These are phyloP conservation scores for Suillus cothurnatus DNA, from an alignment of 768 basidiomycete genomes.

Conservation along the genomic window DNA sequence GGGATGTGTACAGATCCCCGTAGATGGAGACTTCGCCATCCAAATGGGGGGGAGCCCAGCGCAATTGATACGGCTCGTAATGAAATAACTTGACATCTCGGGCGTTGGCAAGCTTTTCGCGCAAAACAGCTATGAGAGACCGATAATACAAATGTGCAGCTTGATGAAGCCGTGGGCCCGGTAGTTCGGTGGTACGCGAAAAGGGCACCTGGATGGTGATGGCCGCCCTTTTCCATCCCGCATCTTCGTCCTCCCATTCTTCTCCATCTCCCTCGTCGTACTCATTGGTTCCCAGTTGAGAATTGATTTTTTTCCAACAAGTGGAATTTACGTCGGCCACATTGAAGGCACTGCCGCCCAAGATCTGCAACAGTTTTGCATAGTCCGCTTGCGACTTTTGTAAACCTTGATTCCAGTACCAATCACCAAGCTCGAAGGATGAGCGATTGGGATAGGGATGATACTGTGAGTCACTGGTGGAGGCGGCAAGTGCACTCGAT, in stretches of 20 bases:
- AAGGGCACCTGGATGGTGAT: constrained; percentile 5
- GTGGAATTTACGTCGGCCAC: not conserved
- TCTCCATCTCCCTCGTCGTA: not conserved
- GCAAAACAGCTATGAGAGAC: constrained; percentile 16
- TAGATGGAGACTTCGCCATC: constrained; percentile 6
- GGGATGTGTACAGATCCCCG: constrained; percentile 17
- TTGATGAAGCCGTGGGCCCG: constrained; percentile 11
- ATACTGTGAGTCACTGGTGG: not conserved
- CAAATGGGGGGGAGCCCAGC: constrained; percentile 13
- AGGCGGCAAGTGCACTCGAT: no score
- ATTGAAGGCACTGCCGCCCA: not conserved
- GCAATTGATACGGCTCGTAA: constrained; percentile 18
- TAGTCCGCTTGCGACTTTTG: not conserved
- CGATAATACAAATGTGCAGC: constrained; percentile 16
- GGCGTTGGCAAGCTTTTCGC: constrained; percentile 19
- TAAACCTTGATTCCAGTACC: not conserved
- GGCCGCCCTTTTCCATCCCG: constrained; percentile 15
- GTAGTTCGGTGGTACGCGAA: not conserved
- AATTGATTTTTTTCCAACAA: constrained; percentile 6
- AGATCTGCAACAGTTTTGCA: not conserved
- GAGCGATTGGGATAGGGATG: not conserved
- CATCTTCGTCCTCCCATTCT: constrained; percentile 8
- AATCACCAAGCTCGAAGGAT: not conserved
- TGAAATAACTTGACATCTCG: constrained; percentile 13
- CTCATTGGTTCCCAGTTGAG: not conserved